Conservation (phyloP, 345 rosid genomes). For the Boechera divaricarpa region DNA sequence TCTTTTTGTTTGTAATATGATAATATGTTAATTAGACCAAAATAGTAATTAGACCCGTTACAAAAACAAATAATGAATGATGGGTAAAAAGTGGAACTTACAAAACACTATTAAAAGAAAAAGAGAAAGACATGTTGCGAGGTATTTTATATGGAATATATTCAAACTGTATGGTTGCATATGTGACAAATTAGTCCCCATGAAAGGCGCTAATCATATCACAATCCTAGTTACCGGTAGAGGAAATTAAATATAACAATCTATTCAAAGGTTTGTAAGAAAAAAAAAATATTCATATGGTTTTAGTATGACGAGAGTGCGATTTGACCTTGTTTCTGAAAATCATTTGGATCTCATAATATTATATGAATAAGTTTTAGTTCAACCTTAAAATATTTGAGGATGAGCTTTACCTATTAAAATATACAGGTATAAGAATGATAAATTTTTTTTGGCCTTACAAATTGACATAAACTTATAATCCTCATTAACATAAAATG, state of each 20-base stretch:
- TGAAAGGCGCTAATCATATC: constrained; percentile 34
- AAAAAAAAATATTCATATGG: too few species aligned
- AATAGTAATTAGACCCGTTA: not conserved
- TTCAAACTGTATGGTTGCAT: constrained; percentile 41
- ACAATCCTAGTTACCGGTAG: constrained; percentile 22
- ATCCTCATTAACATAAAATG: not conserved
- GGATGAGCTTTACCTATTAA: not conserved
- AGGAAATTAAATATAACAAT: not conserved
- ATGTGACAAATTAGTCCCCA: constrained; percentile 12
- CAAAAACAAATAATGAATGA: not conserved
- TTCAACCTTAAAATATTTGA: not conserved
- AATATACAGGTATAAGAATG: not conserved
- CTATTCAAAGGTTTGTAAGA: not conserved
- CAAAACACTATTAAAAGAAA: constrained; percentile 13
- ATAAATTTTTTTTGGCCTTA: not conserved
- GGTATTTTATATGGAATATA: constrained; percentile 25
- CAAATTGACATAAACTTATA: not conserved
- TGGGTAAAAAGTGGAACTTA: constrained; percentile 24
- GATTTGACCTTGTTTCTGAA: too few species aligned
- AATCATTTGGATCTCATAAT: too few species aligned
- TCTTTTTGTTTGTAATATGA: too few species aligned
- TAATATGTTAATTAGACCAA: too few species aligned
- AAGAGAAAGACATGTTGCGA: constrained; percentile 24
- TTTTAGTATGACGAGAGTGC: too few species aligned
- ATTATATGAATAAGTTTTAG: too few species aligned